Evolutionary conservation across 2,329 filamentous ascomycete genomes (phyloP).

Genomic region (Nectriaceae sp.): DNA sequence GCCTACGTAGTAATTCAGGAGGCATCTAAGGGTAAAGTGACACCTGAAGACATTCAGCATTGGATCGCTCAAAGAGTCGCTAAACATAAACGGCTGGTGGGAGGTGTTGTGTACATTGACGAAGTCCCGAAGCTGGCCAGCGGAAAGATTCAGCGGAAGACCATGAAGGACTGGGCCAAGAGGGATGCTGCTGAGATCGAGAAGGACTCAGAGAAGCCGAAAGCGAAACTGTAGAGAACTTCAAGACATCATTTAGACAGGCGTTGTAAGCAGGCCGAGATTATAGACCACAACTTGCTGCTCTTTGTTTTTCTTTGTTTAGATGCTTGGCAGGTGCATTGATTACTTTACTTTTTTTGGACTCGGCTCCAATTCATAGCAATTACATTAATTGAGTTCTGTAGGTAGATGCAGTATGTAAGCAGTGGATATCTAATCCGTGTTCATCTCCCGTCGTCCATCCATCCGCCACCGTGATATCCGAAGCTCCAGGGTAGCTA

Average conservation of each 20-base stretch:
- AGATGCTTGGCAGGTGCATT: too few relatives aligned
- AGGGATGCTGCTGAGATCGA: conserved; percentile 43
- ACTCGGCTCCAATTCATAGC: too few relatives aligned
- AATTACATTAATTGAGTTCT: too few relatives aligned
- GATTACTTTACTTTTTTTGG: too few relatives aligned
- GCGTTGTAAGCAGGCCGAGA: neutral
- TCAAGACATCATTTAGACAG: neutral
- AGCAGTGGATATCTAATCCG: too few relatives aligned
- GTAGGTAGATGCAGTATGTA: too few relatives aligned
- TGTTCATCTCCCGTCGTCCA: too few relatives aligned
- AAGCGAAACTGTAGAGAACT: conserved; percentile 7
- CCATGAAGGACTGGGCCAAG: conserved; percentile 59
- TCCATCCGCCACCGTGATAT: too few relatives aligned
- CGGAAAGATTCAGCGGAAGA: conserved; percentile 60
- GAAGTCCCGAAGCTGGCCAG: conserved; percentile 58
- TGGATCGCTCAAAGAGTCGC: conserved; percentile 49
- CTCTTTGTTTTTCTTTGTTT: too few relatives aligned
- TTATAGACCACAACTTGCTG: too few relatives aligned
- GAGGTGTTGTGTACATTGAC: conserved; percentile 56
- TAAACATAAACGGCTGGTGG: conserved; percentile 53
- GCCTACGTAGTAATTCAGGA: conserved; percentile 55
- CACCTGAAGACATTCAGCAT: conserved; percentile 53
- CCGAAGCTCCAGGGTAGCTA: too few relatives aligned
- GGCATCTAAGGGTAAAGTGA: conserved; percentile 44
- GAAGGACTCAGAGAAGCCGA: conserved; percentile 21